Evolutionary conservation across 2,329 filamentous ascomycete species (phyloP).

Genomic region (Diaporthe eres): DNA sequence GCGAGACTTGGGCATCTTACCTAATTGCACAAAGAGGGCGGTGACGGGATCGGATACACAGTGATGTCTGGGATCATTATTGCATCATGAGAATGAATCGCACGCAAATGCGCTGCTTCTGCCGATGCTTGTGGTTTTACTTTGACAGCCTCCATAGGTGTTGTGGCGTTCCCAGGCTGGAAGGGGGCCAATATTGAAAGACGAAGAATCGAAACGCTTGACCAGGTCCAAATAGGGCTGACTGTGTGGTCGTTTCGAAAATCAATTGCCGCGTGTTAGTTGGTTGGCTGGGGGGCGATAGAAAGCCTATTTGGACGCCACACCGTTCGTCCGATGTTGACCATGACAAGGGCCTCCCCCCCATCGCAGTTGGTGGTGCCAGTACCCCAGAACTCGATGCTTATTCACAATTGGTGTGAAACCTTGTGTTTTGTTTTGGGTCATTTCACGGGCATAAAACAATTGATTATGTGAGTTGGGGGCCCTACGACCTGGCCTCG

Average conservation of each 20-base stretch:
- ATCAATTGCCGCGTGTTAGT: neutral
- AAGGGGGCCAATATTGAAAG: neutral
- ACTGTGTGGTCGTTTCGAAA: neutral
- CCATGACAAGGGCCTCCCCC: neutral
- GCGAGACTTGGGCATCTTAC: neutral
- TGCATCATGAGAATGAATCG: neutral
- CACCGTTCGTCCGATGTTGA: conserved; percentile 20
- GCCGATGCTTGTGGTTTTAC: too few relatives aligned
- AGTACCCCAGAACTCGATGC: neutral
- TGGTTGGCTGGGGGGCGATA: conserved; percentile 1
- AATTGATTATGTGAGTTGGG: conserved; percentile 14
- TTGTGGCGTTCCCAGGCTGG: neutral
- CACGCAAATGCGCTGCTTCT: neutral
- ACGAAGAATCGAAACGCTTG: neutral
- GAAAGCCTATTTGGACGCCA: neutral
- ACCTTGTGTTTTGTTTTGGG: conserved; percentile 16
- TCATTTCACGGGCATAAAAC: neutral
- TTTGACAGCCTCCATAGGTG: neutral
- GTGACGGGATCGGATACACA: neutral
- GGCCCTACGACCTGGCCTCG: neutral
- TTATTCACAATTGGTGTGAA: neutral
- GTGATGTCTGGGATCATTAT: neutral
- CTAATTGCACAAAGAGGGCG: neutral
- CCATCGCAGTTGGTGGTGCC: neutral
- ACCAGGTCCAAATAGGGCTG: conserved; percentile 2